phyloP scores from a whole-genome alignment of 2,329 filamentous ascomycete genomes.

The Ramularia endophylla region DNA sequence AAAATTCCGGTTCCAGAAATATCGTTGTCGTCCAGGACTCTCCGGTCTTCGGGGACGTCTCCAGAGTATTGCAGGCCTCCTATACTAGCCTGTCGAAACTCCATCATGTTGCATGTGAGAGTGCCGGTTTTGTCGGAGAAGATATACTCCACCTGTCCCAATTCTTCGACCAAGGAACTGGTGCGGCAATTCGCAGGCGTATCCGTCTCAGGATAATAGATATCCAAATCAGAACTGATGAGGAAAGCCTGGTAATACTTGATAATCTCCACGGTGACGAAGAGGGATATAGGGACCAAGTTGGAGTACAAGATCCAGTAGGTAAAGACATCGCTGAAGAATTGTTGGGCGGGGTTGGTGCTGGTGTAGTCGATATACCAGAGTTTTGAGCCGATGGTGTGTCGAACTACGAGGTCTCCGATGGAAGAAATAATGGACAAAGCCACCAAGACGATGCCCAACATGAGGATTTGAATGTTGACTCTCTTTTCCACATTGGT shows the following conservation, averaged over 20 bases:
- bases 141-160: constrained; percentile 97
- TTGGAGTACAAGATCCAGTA: constrained; percentile 99
- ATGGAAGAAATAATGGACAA: constrained; percentile 87
- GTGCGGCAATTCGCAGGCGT: constrained; percentile 94
- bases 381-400: constrained; percentile 56
- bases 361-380: constrained; percentile 64
- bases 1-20: constrained; percentile 71
- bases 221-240: constrained; percentile 95
- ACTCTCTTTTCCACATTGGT: constrained; percentile 93
- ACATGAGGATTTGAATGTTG: constrained; percentile 85
- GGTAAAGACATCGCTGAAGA: constrained; percentile 91
- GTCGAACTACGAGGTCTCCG: constrained; percentile 77
- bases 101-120: constrained; percentile 97
- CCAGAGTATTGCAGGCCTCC: constrained; percentile 91
- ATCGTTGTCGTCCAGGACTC: constrained; percentile 66
- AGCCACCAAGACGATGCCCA: constrained; percentile 74
- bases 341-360: constrained; percentile 63
- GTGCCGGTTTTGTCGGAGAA: constrained; percentile 99
- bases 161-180: constrained; percentile 90
- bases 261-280: constrained; percentile 95
- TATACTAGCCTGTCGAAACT: constrained; percentile 93
- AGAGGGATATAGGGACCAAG: constrained; percentile 92
- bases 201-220: constrained; percentile 93
- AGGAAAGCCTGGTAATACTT: constrained; percentile 98
- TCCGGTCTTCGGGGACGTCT: constrained; percentile 83